Evolutionary conservation across 768 basidiomycete genomes (phyloP), one percentile per base, ranked within the genome.

Genomic region (Suillus placidus): DNA sequence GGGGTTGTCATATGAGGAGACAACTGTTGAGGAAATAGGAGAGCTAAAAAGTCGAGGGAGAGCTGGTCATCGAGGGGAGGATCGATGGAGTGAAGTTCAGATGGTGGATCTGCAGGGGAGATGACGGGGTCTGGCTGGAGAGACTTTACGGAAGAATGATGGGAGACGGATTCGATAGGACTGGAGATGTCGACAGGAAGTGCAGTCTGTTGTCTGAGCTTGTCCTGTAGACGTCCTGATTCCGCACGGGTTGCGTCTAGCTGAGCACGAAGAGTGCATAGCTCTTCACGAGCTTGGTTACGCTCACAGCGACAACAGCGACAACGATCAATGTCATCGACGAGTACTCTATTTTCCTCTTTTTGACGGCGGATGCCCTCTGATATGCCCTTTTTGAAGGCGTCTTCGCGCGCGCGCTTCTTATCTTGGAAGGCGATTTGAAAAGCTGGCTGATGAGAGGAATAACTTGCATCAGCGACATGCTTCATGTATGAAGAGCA

Each of bases 291-390:
- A 8, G 76, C 73, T 43, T 78, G 78, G 60, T 75, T 76, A 62
- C 78, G 76, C 73, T 81, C 79, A 57, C 71, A 65, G 54, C 74
- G 77, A 26, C 26, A 26, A 26, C 26, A 26, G 26, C 26, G 26
- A 63, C 71, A 74, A 47, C 68, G 75, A 58, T 82, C 81, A 13
- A 70, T 51, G 18, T 73, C 73, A 60, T 81, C 76, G 38, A 75
- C 68, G 13, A 77, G 72, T 34, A 74, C 76, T 42, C 76, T 72
- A 45, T 80, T 77, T 52, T 82, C 79, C 56, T 76, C 75, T 65
- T 78, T 79, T 54, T 82, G 81, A 51, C 76, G 80, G 26, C 81
- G 79, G 9, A 77, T 68, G 61, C 81, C 81, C 65, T 82, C 81
- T 34, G 70, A 66, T 55, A 82, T 14, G 18, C 81, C 81, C 68